Conservation (phyloP, 2,329 filamentous ascomycete species). For the Neopestalotiopsis clavispora region DNA sequence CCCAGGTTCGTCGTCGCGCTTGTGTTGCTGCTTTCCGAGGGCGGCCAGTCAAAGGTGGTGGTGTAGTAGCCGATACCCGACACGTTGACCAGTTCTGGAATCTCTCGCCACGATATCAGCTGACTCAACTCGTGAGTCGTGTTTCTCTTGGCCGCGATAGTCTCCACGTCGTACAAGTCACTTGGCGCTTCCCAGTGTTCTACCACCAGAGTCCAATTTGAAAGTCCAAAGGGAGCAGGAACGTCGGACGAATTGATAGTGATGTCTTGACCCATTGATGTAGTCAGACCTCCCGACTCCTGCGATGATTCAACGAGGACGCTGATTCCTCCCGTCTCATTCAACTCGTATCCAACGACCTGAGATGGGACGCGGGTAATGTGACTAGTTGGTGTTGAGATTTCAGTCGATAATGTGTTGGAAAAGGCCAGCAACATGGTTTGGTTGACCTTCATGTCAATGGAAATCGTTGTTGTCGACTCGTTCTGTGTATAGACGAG, state of each 20-base stretch:
- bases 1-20: not conserved
- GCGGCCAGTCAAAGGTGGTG: not conserved
- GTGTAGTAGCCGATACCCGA: conserved; percentile 5
- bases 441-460: not conserved
- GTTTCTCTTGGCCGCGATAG: not conserved
- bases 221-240: not conserved
- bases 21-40: not conserved
- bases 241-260: not conserved
- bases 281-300: not conserved
- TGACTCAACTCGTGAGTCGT: not conserved
- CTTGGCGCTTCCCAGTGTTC: not conserved
- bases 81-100: not conserved
- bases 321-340: not conserved
- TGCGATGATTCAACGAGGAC: not conserved
- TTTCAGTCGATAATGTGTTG: not conserved
- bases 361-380: not conserved
- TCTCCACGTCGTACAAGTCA: not conserved
- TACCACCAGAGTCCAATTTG: not conserved
- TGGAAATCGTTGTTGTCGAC: not conserved
- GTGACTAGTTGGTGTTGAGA: not conserved
- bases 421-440: not conserved
- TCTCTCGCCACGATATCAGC: not conserved
- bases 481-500: not conserved
- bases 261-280: not conserved
- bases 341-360: not conserved